phyloP scores from a whole-genome alignment of 495 filamentous ascomycete species.

The Penicillium tannophilum region DNA sequence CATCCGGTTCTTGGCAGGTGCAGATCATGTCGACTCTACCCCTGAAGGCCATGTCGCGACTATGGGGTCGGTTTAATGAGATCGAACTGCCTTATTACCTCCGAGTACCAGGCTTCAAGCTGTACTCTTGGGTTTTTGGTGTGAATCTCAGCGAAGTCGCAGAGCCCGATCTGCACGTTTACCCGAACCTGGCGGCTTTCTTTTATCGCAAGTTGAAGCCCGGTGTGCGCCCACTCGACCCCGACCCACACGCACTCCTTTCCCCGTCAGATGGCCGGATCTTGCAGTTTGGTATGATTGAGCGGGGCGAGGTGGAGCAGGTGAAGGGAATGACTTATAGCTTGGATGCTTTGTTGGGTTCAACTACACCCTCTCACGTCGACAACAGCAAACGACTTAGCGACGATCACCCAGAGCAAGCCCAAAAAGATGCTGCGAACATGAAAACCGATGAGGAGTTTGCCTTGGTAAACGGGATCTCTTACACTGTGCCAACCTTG shows the following conservation, averaged over 20 bases:
- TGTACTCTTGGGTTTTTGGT: constrained; percentile 91
- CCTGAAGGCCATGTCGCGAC: constrained; percentile 85
- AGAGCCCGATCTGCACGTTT: constrained; percentile 83
- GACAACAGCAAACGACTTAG: constrained; percentile 42
- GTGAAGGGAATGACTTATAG: constrained; percentile 99
- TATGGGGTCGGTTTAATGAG: constrained; percentile 97
- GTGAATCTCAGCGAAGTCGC: constrained; percentile 88
- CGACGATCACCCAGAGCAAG: constrained; percentile 31
- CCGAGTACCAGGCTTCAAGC: constrained; percentile 89
- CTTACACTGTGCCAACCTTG: constrained; percentile 88
- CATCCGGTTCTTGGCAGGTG: constrained; percentile 92
- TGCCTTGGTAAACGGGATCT: constrained; percentile 92
- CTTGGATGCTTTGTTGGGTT: constrained; percentile 86
- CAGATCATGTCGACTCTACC: constrained; percentile 96
- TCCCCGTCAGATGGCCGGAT: constrained; percentile 89
- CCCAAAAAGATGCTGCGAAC: constrained; percentile 43
- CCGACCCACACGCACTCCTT: constrained; percentile 73
- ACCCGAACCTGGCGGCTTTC: constrained; percentile 92
- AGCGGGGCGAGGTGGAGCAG: constrained; percentile 94
- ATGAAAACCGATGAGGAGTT: constrained; percentile 86
- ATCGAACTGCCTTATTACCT: constrained; percentile 86
- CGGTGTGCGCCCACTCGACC: constrained; percentile 83
- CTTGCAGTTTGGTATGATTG: constrained; percentile 89
- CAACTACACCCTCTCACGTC: constrained; percentile 49
- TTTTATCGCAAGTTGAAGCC: constrained; percentile 96